These are phyloP conservation scores for Biancaea sappan DNA, from an alignment of 306 rosid genomes.

Conservation along the genomic window DNA sequence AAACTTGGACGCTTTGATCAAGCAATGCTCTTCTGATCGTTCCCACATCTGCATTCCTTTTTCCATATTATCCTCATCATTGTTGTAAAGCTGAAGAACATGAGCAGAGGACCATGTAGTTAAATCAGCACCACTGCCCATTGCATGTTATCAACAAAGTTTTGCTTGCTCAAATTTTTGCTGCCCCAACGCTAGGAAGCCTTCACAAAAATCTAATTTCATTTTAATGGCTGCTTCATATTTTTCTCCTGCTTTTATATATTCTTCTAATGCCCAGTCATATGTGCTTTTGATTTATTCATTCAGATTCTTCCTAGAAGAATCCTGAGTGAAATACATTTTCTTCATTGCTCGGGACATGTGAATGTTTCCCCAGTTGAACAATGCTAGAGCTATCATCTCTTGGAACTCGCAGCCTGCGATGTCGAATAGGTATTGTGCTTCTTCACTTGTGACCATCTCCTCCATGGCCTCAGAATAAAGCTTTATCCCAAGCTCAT, in stretches of 20 bases:
- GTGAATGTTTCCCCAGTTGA: constrained; percentile 72
- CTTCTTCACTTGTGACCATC: constrained; percentile 70
- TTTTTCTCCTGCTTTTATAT: constrained; percentile 50
- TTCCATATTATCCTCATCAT: constrained; percentile 59
- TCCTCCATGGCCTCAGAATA: constrained; percentile 84
- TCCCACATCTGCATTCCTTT: constrained; percentile 64
- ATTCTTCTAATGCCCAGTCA: constrained; percentile 54
- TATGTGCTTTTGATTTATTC: constrained; percentile 46
- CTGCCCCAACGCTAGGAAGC: constrained; percentile 51
- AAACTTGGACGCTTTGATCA: constrained; percentile 37
- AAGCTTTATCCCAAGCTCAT: constrained; percentile 66
- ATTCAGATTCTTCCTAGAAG: constrained; percentile 37
- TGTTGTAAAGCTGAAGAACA: constrained; percentile 52
- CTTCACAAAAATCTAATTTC: constrained; percentile 66
- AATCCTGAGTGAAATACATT: constrained; percentile 45
- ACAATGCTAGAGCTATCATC: constrained; percentile 66
- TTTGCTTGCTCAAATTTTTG: constrained; percentile 50
- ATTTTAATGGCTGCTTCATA: constrained; percentile 50
- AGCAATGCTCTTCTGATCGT: constrained; percentile 45
- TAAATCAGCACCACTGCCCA: constrained; percentile 45
- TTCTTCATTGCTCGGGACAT: constrained; percentile 63
- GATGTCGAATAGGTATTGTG: constrained; percentile 57
- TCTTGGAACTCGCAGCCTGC: constrained; percentile 72
- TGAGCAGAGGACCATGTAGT: constrained; percentile 46
- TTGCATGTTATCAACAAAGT: constrained; percentile 59